Evolutionary conservation across 495 filamentous ascomycete genomes (phyloP).

Genomic region (Trichoderma parareesei): DNA sequence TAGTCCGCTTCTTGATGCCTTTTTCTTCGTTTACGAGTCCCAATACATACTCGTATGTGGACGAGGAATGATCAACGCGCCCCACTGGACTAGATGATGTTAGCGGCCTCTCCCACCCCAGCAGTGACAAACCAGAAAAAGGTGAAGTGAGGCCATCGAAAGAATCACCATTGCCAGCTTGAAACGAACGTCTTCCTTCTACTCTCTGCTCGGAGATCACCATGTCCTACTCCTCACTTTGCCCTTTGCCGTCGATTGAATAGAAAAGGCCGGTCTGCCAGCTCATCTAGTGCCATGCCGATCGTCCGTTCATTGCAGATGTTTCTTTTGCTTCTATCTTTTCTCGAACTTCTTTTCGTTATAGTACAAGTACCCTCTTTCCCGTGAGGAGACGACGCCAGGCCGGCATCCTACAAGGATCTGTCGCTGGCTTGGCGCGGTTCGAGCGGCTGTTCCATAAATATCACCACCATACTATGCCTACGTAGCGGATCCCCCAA

Average conservation of each 20-base stretch:
- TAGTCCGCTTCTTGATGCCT: background rate
- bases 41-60: background rate
- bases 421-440: background rate
- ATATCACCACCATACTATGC: background rate
- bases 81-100: background rate
- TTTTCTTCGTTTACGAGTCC: too few species aligned
- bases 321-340: background rate
- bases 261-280: background rate
- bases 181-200: too few species aligned
- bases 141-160: background rate
- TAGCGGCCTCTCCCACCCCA: too few species aligned
- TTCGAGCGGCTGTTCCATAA: constrained; percentile 10
- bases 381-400: too few species aligned
- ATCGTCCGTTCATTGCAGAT: background rate
- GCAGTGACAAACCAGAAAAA: background rate
- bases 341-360: too few species aligned
- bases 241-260: background rate
- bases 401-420: background rate
- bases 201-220: too few species aligned
- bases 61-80: constrained; percentile 3
- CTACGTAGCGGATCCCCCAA: background rate
- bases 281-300: background rate
- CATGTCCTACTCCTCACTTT: background rate
- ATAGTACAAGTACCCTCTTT: too few species aligned
- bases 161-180: background rate